Base-by-base conservation (phyloP, 1,139 yeast genomes). In the Geotrichum citri-aurantii region DNA sequence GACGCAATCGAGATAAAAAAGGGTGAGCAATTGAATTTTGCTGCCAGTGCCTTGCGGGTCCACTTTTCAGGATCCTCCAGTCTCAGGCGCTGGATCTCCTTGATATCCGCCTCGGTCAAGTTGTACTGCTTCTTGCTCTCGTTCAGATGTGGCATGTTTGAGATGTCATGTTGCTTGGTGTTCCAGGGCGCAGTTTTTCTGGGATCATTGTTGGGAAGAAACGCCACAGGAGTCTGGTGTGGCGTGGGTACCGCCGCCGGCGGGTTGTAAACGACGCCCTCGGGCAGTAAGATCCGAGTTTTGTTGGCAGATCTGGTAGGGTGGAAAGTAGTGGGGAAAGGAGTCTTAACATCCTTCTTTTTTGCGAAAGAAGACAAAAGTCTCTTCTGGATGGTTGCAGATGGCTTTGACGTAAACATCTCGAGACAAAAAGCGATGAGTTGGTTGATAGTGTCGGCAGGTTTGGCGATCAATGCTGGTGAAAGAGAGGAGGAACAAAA, bases 1-100 rank as follows among this genome's bases (percentile, higher is more conserved):
- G 86, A 77, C 1, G 82, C 80, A 46, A 84, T 68, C 14, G 83
- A 79, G 54, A 85, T 77, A 61, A 85, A 83, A 59, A 77, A 72
- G 56, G 79, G 79, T 6, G 85, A 77, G 51, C 85, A 83, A 23
- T 75, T 75, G 68, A 81, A 92, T 71, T 85, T 79, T 62, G 79
- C 77, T 33, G 91, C 90, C 61, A 92, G 77, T 31, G 80, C 82
- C 61, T 81, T 79, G 65, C 91, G 80, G 19, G 93, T 83, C 84
- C 90, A 84, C 59, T 72, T 74, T 42, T 71, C 75, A 0, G 93
- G 93, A 64, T 90, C 85, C 53, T 77, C 72, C 21, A 70, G 65
- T 72, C 97, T 82, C 67, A 89, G 76, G 50, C 74, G 66, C 65
- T 79, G 81, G 62, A 92, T 85, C 71, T 88, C 84, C 44, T 69